Base-by-base conservation (phyloP, 441 rosid species). In the Bocquillonia castaneifolia region DNA sequence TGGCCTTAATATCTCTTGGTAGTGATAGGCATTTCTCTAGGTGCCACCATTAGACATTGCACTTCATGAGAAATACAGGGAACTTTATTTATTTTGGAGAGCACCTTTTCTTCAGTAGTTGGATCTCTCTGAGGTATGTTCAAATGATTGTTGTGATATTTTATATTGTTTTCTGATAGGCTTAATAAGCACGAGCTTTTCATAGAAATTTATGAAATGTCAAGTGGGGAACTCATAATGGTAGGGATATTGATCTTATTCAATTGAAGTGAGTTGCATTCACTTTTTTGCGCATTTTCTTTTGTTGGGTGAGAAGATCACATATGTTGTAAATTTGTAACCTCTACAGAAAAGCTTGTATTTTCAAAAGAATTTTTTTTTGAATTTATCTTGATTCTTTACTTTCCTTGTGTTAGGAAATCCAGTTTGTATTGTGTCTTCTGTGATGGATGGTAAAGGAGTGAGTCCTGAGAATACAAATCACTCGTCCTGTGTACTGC, bases 401-500 rank as follows among this genome's bases (percentile, higher is more conserved):
- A 37, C 14, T 75, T 74, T 68, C 36, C 29, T 20, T 59, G 20
- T 72, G 67, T 71, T 65, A 84, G 85, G 82, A 69, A 78, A 78
- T 81, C 70, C 74, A 6, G 44, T 65, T 44, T 66, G 59, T 66
- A 59, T 71, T 72, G 60, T 45, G 44, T 66, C 78, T n/a, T 60
- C 72, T 70, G 61, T 59, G 63, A 56, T 77, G 72, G 73, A 71
- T 74, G 70, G 67, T 71, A 77, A 79, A 74, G 72, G 82, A 72
- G 69, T 70, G 62, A 74, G 76, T 76, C 69, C 72, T 52, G 77
- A 70, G 52, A 76, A 69, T 67, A 75, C 77, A 42, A 81, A 73
- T 45, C 69, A 67, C 66, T 79, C 79, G 14, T 76, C 73, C 47
- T 72, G 72, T 66, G 70, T 36, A 62, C 68, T 76, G 81, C 76